A percentile compares a stretch with the other conserved stretches of the same genome.
These are phyloP conservation scores for Ophiostoma tasmaniense DNA, from an alignment of 2,329 filamentous ascomycete species.

Conservation along the genomic window DNA sequence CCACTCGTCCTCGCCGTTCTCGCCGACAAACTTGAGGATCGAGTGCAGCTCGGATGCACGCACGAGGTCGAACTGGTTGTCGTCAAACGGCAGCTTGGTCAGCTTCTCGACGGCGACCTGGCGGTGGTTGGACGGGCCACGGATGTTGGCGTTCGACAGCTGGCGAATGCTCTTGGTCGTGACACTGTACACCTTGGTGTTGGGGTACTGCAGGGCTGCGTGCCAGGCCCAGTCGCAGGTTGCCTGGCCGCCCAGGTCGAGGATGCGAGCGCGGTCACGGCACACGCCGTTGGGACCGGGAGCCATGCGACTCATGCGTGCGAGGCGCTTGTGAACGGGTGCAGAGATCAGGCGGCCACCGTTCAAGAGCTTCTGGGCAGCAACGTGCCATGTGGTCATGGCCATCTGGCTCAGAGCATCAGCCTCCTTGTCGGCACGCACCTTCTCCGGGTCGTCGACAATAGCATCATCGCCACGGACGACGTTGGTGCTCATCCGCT, in stretches of 20 bases:
- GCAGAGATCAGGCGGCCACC: conserved; percentile 56
- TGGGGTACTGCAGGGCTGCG: conserved; percentile 75
- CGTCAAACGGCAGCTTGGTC: conserved; percentile 74
- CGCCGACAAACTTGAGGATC: conserved; percentile 64
- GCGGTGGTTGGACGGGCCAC: conserved; percentile 79
- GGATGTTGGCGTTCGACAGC: conserved; percentile 63
- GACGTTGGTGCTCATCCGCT: conserved; percentile 62
- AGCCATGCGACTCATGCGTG: conserved; percentile 43
- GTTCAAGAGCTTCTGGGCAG: conserved; percentile 52
- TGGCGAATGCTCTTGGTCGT: conserved; percentile 62
- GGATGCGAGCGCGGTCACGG: conserved; percentile 54
- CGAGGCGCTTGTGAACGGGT: conserved; percentile 54
- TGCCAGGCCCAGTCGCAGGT: conserved; percentile 96
- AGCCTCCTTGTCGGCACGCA: conserved; percentile 65
- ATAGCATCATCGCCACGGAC: conserved; percentile 61
- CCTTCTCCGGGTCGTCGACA: conserved; percentile 53
- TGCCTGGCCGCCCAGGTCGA: conserved; percentile 79
- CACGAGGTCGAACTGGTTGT: conserved; percentile 82
- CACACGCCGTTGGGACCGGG: conserved; percentile 36
- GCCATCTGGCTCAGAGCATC: conserved; percentile 68
- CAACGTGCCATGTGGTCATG: conserved; percentile 53
- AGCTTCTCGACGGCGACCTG: conserved; percentile 70
- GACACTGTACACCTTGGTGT: conserved; percentile 80
- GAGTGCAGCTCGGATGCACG: conserved; percentile 81
- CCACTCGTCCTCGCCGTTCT: conserved; percentile 73